These are phyloP conservation scores for Eremochloa ophiuroides DNA, from an alignment of 176 grass and related monocot genomes.

Conservation along the genomic window DNA sequence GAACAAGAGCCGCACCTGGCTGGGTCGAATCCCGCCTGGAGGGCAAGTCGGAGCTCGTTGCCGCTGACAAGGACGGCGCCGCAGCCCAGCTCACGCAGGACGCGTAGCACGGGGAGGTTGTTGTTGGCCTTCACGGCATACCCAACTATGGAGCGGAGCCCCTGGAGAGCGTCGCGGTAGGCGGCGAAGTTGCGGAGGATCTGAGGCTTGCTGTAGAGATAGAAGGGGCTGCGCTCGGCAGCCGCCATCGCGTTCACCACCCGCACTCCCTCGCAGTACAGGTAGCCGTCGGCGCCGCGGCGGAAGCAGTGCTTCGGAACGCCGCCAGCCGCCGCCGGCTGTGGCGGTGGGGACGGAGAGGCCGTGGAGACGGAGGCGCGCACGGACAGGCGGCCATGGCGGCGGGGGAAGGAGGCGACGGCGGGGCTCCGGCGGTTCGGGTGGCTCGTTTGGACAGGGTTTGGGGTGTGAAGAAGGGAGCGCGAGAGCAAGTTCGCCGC, in stretches of 20 bases:
- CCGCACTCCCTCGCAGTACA: conserved; percentile 76
- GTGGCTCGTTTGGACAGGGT: background rate
- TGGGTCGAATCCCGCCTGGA: conserved; percentile 71
- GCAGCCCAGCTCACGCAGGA: conserved; percentile 67
- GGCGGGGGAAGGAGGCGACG: background rate
- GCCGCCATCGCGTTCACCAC: conserved; percentile 75
- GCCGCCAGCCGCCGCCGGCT: background rate
- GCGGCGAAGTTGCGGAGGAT: conserved; percentile 75
- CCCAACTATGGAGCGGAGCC: conserved; percentile 65
- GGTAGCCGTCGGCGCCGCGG: conserved; percentile 60
- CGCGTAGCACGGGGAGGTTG: conserved; percentile 70
- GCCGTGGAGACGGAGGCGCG: conserved; percentile 46
- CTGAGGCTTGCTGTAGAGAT: conserved; percentile 95
- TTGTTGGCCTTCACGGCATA: conserved; percentile 98
- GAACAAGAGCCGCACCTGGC: conserved; percentile 34
- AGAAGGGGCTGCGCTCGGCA: conserved; percentile 82
- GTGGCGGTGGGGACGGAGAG: conserved; percentile 19
- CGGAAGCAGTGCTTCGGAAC: conserved; percentile 59
- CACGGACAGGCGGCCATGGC: background rate
- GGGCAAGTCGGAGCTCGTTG: conserved; percentile 81
- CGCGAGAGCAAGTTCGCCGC: conserved; percentile 46
- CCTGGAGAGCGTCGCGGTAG: conserved; percentile 72
- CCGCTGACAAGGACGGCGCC: conserved; percentile 93
- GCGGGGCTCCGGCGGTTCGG: background rate
- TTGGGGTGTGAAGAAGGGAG: conserved; percentile 20